Percentiles rank a stretch among this genome's conserved stretches.
Conservation (phyloP, 1,284 basidiomycete species). For the Moesziomyces sp. region DNA sequence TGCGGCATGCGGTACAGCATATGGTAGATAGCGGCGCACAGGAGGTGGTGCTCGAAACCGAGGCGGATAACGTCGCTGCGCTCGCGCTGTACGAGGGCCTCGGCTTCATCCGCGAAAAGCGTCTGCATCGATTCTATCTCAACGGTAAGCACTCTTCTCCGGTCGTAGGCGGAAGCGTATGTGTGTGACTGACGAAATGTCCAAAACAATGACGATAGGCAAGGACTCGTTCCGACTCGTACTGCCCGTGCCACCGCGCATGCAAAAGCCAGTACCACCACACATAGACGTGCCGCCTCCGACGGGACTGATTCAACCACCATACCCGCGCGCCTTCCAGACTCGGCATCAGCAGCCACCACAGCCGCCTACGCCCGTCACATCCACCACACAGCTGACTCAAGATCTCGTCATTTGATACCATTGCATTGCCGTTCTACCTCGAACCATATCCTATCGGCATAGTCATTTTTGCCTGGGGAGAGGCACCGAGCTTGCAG, state of each 20-base stretch:
- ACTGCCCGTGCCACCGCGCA: slow-evolving; percentile 35
- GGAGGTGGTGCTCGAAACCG: slow-evolving; percentile 95
- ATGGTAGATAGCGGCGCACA: slow-evolving; percentile 84
- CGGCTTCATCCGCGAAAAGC: slow-evolving; percentile 95
- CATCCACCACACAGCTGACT: neutral
- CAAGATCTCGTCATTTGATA: neutral
- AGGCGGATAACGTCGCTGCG: slow-evolving; percentile 89
- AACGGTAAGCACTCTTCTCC: slow-evolving; percentile 72
- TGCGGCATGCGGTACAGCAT: slow-evolving; percentile 76
- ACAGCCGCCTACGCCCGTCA: neutral
- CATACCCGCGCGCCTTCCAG: neutral
- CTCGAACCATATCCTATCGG: too few relatives aligned
- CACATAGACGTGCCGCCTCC: slow-evolving; percentile 15
- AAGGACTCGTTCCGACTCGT: slow-evolving; percentile 64
- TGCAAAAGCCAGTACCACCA: slow-evolving; percentile 12
- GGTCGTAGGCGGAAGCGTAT: too few relatives aligned
- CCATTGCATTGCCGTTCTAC: neutral
- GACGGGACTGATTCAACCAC: slow-evolving; percentile 30
- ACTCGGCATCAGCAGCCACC: neutral
- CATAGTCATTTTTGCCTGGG: too few relatives aligned
- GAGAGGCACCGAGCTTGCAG: neutral
- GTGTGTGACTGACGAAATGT: too few relatives aligned
- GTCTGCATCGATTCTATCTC: slow-evolving; percentile 92
- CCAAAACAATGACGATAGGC: slow-evolving; percentile 13
- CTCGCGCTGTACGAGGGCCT: slow-evolving; percentile 88